Evolutionary conservation across 345 rosid species (phyloP).

Genomic region (Brassica nigra): DNA sequence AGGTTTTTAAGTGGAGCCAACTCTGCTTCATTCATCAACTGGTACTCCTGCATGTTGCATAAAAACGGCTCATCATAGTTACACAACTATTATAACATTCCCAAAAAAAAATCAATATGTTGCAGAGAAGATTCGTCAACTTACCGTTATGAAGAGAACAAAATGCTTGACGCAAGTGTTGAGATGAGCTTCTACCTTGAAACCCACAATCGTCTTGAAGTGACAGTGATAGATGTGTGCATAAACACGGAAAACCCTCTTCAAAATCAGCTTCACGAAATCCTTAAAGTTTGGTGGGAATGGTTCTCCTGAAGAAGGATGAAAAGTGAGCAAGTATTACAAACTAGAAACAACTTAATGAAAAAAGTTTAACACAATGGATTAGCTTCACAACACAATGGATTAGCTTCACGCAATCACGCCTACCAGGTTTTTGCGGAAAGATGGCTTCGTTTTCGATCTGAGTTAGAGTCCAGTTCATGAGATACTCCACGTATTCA

Average conservation of each 20-base stretch:
- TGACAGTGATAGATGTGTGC: slow-evolving; percentile 91
- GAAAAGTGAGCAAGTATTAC: neutral
- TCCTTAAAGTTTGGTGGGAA: slow-evolving; percentile 86
- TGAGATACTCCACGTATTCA: slow-evolving; percentile 77
- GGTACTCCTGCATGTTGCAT: slow-evolving; percentile 25
- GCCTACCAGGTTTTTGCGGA: slow-evolving; percentile 69
- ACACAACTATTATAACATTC: neutral
- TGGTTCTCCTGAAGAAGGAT: slow-evolving; percentile 54
- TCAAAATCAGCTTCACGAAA: slow-evolving; percentile 77
- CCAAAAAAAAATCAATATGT: neutral
- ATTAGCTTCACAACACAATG: neutral
- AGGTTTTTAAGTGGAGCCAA: slow-evolving; percentile 1
- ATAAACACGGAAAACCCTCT: slow-evolving; percentile 75
- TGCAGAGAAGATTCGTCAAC: slow-evolving; percentile 31
- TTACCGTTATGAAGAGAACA: slow-evolving; percentile 75
- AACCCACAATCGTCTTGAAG: slow-evolving; percentile 72
- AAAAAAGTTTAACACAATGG: neutral
- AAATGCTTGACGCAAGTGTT: slow-evolving; percentile 95
- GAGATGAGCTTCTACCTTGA: slow-evolving; percentile 87
- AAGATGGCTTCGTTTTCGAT: slow-evolving; percentile 80
- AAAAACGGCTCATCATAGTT: neutral
- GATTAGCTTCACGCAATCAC: neutral
- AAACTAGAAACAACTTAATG: neutral
- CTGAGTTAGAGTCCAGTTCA: slow-evolving; percentile 85
- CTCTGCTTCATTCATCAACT: slow-evolving; percentile 17